Evolutionary conservation across 352 stramenopile genomes (phyloP).

Genomic region (Phytophthora pluvialis): DNA sequence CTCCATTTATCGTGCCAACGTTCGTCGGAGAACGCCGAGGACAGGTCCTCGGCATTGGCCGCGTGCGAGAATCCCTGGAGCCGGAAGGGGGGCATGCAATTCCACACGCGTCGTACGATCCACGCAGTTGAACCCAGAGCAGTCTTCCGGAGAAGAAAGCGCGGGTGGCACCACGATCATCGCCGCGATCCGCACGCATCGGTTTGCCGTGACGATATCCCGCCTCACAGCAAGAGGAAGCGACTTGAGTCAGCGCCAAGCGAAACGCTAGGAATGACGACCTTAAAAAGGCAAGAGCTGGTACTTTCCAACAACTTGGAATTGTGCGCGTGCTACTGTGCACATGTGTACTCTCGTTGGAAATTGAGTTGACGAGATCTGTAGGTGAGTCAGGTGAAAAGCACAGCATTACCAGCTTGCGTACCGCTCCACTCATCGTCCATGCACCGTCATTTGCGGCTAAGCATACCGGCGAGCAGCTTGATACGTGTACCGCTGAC

Average conservation of each 20-base stretch:
- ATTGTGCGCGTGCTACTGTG: neutral
- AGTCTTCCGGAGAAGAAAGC: neutral
- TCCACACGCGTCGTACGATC: constrained; percentile 28
- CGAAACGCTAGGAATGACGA: neutral
- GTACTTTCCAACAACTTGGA: neutral
- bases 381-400: constrained; percentile 7
- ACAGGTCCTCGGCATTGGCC: constrained; percentile 1
- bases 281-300: neutral
- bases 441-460: neutral
- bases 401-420: constrained; percentile 11
- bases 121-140: constrained; percentile 6
- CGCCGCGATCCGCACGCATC: neutral
- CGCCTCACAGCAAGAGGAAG: neutral
- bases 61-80: constrained; percentile 14
- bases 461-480: neutral
- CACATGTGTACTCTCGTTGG: neutral
- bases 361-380: constrained; percentile 3
- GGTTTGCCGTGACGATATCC: neutral
- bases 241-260: neutral
- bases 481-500: neutral
- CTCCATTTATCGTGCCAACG: constrained; percentile 23
- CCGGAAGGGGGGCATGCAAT: constrained; percentile 7
- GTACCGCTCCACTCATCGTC: neutral
- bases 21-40: constrained; percentile 14
- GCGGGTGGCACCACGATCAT: neutral